Evolutionary conservation across 2,329 filamentous ascomycete genomes (phyloP), one percentile per base, ranked within the genome.

Genomic region (Eutypa lata): DNA sequence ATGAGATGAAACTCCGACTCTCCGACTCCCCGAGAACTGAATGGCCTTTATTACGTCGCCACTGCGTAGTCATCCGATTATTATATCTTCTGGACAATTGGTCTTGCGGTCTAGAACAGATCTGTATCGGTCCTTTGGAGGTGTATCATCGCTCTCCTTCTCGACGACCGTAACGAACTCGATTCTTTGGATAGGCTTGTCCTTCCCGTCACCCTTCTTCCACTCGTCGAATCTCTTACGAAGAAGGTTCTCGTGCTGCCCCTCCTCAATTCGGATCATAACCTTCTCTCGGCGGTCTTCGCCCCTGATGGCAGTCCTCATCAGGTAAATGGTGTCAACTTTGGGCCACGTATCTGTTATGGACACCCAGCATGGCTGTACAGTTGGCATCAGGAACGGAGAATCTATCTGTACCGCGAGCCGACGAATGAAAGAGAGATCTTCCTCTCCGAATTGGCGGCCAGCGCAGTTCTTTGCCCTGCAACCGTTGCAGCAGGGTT

Each of bases 401-500:
- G 65, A 61, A 18, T 69, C 67, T 7, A 57, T 60, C 49, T 67
- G 66, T 11, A 69, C 57, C 2, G 60, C 66, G 6, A 69, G 50
- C 28, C 42, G 59, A 13, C 57, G 56, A 11, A 69, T 60, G 3
- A 45, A 50, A 4, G 50, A 45, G 50, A 65, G 65, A 52, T 68
- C 65, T 10, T 53, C 54, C 7, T 54, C 55, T 19, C 37, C 43
- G 50, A 67, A 68, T 28, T 67, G 64, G 38, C 56, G 33, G 24
- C 61, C 60, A 14, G 65, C 62, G 44, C 67, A 69, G 53, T 62
- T 61, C 22, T 51, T 60, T 8, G 54, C 61, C 43, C 66, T 53
- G 48, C 67, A 69, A 7, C 60, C 65, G 16, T 52, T 59, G 21
- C 67, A 64, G 35, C 67, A 69, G 16, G 66, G 66, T 48, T 69